Evolutionary conservation across 257 asterid species (phyloP), one percentile per base, ranked within the genome.

Genomic region (Primulina tabacum): DNA sequence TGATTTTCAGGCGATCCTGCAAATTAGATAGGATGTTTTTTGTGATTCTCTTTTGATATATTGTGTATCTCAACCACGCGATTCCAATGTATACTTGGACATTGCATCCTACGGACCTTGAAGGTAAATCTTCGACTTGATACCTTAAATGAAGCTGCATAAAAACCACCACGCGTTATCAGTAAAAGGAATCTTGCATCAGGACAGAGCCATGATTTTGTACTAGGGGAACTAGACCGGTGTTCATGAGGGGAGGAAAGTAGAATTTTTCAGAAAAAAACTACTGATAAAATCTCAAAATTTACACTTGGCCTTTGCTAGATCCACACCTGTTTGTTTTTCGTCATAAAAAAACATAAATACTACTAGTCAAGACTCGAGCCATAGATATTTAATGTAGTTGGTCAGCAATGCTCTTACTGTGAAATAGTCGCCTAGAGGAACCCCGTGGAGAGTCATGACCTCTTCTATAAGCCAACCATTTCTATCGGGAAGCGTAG

Each of bases 401-500:
- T 47, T 14, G 14, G 18, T 14, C 2, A 14, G 63, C 7, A 24
- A 58, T 26, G 56, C 24, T 26, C 92, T 30, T 90, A 93, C 99
- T 56, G 82, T 86, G 82, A 91, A 94, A 82, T 68, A 94, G 83
- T 94, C 99, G 33, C 97, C 97, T 10, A 94, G 89, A 37, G 99
- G 99, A 73, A 94, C 82, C 60, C 94, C 98, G 8, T 88, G 97
- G 76, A 94, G 97, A 56, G 99, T 91, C 95, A 94, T 88, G 86
- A 91, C 89, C 77, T 94, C 99, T 80, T 94, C 97, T 59, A 94
- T 71, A 62, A 94, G 88, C 97, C 97, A 94, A 7, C 96, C 97
- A 11, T 77, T 78, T 78, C 65, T 77, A 53, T 80, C 92, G 35
- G 86, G 57, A 62, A 85, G 89, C 18, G 85, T 84, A 59, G 98